Evolutionary conservation across 345 rosid genomes (phyloP), one percentile per base, ranked within the genome.

Genomic region (Linum tenue): DNA sequence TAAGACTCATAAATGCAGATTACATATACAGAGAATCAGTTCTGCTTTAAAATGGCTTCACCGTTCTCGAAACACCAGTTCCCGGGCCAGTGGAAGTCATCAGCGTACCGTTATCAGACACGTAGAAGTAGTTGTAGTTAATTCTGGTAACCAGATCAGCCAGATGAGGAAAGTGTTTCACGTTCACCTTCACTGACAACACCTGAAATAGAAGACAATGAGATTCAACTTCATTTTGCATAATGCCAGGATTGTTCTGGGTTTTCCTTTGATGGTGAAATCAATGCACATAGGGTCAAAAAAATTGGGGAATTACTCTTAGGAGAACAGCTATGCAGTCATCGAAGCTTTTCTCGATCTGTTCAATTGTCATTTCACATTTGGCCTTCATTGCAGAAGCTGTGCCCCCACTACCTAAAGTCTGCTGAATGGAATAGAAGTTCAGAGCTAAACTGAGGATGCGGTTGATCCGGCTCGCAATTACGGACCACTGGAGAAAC

Each of bases 311-410:
- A 65, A 69, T 1, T 85, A 94, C 99, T 69, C 99, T 85, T 64
- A 94, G 97, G 56, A 94, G 99, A 83, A 90, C 90, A 64, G 89
- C 83, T 31, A 94, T 79, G 77, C 99, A 90, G 60, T 90, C 97
- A 16, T 94, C 95, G 17, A 94, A 90, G 69, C 80, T 90, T 70
- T 94, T 90, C 81, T 87, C 95, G 0, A 94, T 87, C 66, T 84
- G 78, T 56, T 84, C 89, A 68, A 90, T 83, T 73, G 90, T 88
- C 86, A 80, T 81, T 75, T 88, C 96, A 37, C 96, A 94, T 77
- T 92, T 86, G 39, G 87, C 84, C 75, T 83, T 94, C 74, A 84
- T 77, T 43, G 95, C 85, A 59, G 95, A 79, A 60, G 85, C 81
- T 63, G 92, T 84, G 73, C 95, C 96, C 35, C 92, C 81, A 42